Conservation (phyloP, 2,329 filamentous ascomycete genomes). For the Pyrenophora tritici-repentis region DNA sequence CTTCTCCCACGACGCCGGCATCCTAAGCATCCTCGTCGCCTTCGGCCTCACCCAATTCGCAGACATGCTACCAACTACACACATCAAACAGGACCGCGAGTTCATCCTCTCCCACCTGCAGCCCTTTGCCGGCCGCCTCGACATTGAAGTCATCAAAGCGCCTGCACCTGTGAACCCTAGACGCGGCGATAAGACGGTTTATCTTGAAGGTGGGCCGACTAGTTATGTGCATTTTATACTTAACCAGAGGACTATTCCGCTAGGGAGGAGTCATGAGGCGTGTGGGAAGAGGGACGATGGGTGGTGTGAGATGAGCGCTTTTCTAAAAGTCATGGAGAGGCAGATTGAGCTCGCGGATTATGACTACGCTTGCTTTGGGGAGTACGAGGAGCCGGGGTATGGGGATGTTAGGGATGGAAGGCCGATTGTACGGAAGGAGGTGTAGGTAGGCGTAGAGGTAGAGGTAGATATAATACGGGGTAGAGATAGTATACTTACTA, state of each 20-base stretch:
- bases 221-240: slow-evolving; percentile 75
- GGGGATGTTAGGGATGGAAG: slow-evolving; percentile 58
- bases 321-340: slow-evolving; percentile 65
- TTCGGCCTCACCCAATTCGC: slow-evolving; percentile 75
- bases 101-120: slow-evolving; percentile 70
- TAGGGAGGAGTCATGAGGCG: slow-evolving; percentile 67
- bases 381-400: slow-evolving; percentile 57
- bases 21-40: slow-evolving; percentile 70
- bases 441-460: no score
- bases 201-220: slow-evolving; percentile 60
- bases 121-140: slow-evolving; percentile 73
- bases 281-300: slow-evolving; percentile 72
- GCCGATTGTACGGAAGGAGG: slow-evolving; percentile 33
- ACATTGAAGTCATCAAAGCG: slow-evolving; percentile 74
- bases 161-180: slow-evolving; percentile 61
- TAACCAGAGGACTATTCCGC: slow-evolving; percentile 73
- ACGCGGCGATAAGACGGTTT: slow-evolving; percentile 47
- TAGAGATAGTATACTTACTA: no score
- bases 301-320: slow-evolving; percentile 75
- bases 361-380: slow-evolving; percentile 68
- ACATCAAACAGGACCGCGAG: slow-evolving; percentile 61
- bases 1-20: slow-evolving; percentile 79
- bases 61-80: slow-evolving; percentile 59
- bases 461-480: no score
- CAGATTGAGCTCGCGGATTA: slow-evolving; percentile 65